phyloP scores from a whole-genome alignment of 2,329 filamentous ascomycete species.

The Trichoderma atrobrunneum region DNA sequence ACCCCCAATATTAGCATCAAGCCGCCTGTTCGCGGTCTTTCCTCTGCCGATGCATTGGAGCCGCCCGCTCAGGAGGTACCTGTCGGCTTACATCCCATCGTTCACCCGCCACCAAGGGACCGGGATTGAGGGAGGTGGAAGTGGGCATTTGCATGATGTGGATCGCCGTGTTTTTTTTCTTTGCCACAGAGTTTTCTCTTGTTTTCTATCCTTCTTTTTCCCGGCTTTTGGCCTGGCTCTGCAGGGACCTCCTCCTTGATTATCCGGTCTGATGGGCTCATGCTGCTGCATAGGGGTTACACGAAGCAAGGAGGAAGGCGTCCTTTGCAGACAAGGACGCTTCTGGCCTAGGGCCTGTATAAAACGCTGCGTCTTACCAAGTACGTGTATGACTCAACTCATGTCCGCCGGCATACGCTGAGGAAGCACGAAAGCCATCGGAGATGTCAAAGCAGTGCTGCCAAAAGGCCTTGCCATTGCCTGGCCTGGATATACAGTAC shows the following conservation, averaged over 20 bases:
- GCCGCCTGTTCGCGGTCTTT: background rate
- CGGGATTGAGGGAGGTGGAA: conserved; percentile 14
- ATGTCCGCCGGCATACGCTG: background rate
- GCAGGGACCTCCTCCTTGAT: conserved; percentile 14
- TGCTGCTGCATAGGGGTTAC: conserved; percentile 7
- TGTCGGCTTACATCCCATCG: conserved; percentile 5
- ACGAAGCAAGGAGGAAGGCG: background rate
- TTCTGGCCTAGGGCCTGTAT: background rate
- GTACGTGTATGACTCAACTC: background rate
- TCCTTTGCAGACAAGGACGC: background rate
- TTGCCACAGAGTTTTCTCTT: background rate
- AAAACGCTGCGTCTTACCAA: background rate
- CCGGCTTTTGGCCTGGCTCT: background rate
- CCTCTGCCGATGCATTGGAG: background rate
- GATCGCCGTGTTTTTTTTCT: conserved; percentile 1
- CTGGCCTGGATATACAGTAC: background rate
- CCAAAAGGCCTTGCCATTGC: background rate
- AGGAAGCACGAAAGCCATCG: background rate
- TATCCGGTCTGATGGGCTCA: conserved; percentile 2
- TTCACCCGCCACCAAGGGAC: conserved; percentile 20
- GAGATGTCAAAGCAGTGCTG: background rate
- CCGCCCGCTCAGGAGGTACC: background rate
- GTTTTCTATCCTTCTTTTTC: background rate
- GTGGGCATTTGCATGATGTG: conserved; percentile 20
- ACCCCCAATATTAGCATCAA: background rate